Percentiles rank a stretch among this genome's conserved stretches.
Conservation (phyloP, 345 rosid genomes). For the Bruguiera sexangula region DNA sequence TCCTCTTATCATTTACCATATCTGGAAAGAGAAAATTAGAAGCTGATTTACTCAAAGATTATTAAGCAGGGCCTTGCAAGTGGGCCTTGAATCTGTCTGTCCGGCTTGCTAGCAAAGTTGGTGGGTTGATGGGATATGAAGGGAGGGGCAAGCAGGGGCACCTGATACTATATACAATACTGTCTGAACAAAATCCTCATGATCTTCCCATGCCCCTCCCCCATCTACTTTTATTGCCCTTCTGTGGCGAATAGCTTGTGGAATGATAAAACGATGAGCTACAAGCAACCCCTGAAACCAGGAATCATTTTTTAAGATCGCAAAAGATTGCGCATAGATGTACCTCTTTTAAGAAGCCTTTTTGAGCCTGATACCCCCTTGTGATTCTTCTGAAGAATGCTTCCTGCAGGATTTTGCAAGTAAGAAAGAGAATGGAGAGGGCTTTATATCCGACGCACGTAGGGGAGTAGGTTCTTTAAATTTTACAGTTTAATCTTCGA, state of each 20-base stretch:
- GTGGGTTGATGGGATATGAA: conserved; percentile 30
- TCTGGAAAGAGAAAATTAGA: no score
- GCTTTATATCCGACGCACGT: no score
- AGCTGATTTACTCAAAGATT: neutral
- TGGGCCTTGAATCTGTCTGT: conserved; percentile 8
- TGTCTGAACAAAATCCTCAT: conserved; percentile 18
- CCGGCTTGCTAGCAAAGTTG: conserved; percentile 19
- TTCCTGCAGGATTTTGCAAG: neutral
- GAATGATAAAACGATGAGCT: neutral
- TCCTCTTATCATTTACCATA: no score
- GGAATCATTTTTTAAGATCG: conserved; percentile 19
- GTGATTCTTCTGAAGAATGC: conserved; percentile 1
- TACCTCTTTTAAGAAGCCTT: conserved; percentile 11
- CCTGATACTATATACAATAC: conserved; percentile 20
- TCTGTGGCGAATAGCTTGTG: conserved; percentile 18
- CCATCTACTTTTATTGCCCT: conserved; percentile 7
- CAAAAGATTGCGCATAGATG: conserved; percentile 21
- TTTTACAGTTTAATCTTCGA: no score
- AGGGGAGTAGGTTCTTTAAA: no score
- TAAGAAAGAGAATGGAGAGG: no score
- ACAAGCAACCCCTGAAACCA: conserved; percentile 11
- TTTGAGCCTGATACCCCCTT: conserved; percentile 17
- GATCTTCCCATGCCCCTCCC: conserved; percentile 1
- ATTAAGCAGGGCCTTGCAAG: conserved; percentile 17
- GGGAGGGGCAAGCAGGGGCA: conserved; percentile 25